Evolutionary conservation across 139 green algal species (phyloP).

Genomic region (Trebouxia sp.): DNA sequence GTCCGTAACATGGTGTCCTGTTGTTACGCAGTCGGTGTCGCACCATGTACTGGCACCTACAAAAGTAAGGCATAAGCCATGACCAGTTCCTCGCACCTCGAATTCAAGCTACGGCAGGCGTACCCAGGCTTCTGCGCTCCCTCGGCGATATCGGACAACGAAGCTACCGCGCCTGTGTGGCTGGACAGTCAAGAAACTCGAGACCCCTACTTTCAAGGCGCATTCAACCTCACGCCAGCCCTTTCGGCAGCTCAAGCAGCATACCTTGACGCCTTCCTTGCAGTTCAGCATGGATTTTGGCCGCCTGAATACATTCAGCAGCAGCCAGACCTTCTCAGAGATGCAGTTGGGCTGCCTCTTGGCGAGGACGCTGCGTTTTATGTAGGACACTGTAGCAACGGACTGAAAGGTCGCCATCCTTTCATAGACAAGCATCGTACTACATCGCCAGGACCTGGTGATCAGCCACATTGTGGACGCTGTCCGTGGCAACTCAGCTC

Average conservation of each 20-base stretch:
- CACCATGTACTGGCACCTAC: no score
- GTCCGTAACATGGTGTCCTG: no score
- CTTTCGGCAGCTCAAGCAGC: neutral
- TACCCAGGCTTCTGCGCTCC: neutral
- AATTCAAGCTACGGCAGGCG: neutral
- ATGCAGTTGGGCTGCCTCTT: neutral
- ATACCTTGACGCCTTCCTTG: neutral
- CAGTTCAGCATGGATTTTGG: slow-evolving; percentile 6
- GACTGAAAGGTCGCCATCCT: neutral
- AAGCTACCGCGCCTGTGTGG: neutral
- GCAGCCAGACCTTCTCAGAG: neutral
- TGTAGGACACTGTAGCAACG: neutral
- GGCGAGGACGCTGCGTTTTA: neutral
- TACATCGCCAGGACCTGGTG: neutral
- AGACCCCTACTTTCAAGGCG: neutral
- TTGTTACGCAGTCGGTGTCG: no score
- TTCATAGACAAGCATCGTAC: slow-evolving; percentile 3
- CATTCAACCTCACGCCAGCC: neutral
- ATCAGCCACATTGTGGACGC: neutral
- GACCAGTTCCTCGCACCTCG: neutral
- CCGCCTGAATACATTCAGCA: neutral
- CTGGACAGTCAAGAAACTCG: neutral
- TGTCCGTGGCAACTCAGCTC: slow-evolving; percentile 12
- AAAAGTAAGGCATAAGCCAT: no score
- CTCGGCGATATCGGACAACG: neutral